Percentiles rank a stretch among this genome's conserved stretches.
Conservation (phyloP, 495 filamentous ascomycete species). For the Aspergillus haitiensis region DNA sequence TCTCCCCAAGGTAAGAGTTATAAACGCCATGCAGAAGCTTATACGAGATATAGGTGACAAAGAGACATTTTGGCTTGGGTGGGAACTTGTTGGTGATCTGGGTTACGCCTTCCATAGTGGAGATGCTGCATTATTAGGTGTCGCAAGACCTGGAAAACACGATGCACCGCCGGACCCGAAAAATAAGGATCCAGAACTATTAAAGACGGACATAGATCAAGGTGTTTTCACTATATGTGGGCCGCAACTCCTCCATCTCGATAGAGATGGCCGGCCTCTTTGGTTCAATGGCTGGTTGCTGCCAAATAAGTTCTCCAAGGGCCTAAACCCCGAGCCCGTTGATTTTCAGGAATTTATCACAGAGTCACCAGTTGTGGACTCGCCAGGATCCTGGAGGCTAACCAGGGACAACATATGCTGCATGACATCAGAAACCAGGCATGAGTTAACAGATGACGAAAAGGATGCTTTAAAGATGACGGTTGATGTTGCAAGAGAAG, state of each 20-base stretch:
- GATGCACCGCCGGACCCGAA: not conserved
- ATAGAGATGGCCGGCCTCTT: slow-evolving; percentile 23
- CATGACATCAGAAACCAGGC: slow-evolving; percentile 11
- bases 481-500: slow-evolving; percentile 4
- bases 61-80: slow-evolving; percentile 34
- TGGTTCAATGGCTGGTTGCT: slow-evolving; percentile 40
- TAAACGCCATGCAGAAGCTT: not conserved
- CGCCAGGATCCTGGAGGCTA: slow-evolving; percentile 16
- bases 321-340: slow-evolving; percentile 7
- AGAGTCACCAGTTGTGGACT: slow-evolving; percentile 10
- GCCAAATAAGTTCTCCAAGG: slow-evolving; percentile 24
- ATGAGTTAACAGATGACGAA: slow-evolving; percentile 9
- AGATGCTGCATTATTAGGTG: slow-evolving; percentile 24
- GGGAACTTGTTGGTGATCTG: slow-evolving; percentile 27
- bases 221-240: slow-evolving; percentile 26
- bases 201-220: not conserved
- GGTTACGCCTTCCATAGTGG: slow-evolving; percentile 31
- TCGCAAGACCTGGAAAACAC: slow-evolving; percentile 1
- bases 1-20: not conserved
- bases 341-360: slow-evolving; percentile 21
- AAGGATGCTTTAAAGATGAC: slow-evolving; percentile 11
- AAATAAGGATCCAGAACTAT: not conserved
- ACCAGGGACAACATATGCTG: slow-evolving; percentile 19
- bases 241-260: slow-evolving; percentile 32
- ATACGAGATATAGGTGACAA: slow-evolving; percentile 26